phyloP scores from a whole-genome alignment of 345 rosid genomes.

The Brassica carinata region DNA sequence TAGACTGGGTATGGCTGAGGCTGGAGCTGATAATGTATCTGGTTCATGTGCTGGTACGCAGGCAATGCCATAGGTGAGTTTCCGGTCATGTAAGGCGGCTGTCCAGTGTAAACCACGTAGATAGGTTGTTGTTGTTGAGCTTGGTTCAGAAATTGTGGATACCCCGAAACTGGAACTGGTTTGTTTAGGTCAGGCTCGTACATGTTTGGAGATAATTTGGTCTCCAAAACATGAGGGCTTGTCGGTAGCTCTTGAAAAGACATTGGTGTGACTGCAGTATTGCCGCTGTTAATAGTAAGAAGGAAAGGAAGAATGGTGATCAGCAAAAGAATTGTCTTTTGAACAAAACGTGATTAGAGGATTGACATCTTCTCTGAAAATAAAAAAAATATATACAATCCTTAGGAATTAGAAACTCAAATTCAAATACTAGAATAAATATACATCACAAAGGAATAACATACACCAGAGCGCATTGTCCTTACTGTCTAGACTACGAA shows the following conservation, averaged over 20 bases:
- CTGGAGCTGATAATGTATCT: constrained; percentile 45
- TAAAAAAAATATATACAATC: not conserved
- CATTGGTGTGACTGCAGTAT: constrained; percentile 12
- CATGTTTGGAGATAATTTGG: constrained; percentile 29
- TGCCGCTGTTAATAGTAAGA: constrained; percentile 20
- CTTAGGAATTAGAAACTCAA: not conserved
- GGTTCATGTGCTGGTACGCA: constrained; percentile 48
- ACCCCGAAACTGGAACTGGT: constrained; percentile 46
- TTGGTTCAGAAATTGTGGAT: constrained; percentile 49
- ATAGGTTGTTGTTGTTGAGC: constrained; percentile 45
- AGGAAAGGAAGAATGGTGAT: constrained; percentile 6
- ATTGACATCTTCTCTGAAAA: not conserved
- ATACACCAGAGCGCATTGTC: not conserved
- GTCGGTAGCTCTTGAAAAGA: constrained; percentile 23
- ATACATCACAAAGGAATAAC: not conserved
- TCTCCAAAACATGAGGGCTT: constrained; percentile 41
- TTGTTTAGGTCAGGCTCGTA: constrained; percentile 38
- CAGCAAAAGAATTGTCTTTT: not conserved
- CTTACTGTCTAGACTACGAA: no score
- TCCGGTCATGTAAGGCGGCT: constrained; percentile 44
- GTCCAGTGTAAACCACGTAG: constrained; percentile 46
- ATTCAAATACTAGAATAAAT: not conserved
- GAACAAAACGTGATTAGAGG: not conserved
- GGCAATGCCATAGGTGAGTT: constrained; percentile 46
- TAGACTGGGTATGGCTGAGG: constrained; percentile 56